These are phyloP conservation scores for Eutrema japonicum DNA, from an alignment of 345 rosid species.

Conservation along the genomic window DNA sequence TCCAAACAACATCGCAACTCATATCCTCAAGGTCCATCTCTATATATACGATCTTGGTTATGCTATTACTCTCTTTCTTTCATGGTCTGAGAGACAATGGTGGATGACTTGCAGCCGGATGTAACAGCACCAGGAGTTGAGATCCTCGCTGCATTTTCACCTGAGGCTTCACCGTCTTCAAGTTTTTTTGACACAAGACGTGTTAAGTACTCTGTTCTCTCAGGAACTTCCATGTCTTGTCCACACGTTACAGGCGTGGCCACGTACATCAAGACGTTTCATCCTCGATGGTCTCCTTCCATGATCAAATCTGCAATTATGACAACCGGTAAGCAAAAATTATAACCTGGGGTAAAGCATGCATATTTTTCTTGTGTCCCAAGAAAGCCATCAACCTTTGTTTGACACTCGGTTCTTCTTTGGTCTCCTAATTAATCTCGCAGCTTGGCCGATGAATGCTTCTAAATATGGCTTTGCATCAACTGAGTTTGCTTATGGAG, in stretches of 20 bases:
- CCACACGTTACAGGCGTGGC: constrained; percentile 49
- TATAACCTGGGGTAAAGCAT: neutral
- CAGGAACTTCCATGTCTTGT: constrained; percentile 59
- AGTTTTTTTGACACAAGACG: constrained; percentile 13
- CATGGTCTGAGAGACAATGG: neutral
- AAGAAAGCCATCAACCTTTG: constrained; percentile 7
- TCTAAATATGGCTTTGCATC: neutral
- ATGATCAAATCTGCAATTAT: constrained; percentile 50
- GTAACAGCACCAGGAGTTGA: constrained; percentile 58
- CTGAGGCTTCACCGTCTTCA: neutral
- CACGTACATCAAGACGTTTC: constrained; percentile 47
- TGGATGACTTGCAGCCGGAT: constrained; percentile 56
- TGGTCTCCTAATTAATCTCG: neutral
- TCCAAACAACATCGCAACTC: constrained; percentile 47
- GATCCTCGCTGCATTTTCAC: constrained; percentile 59
- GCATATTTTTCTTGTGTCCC: neutral
- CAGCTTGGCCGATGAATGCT: constrained; percentile 46
- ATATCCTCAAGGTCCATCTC: constrained; percentile 50
- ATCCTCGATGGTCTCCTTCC: constrained; percentile 58
- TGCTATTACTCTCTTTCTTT: neutral
- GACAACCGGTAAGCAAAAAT: constrained; percentile 45
- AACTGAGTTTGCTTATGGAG: constrained; percentile 42
- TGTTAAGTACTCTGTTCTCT: constrained; percentile 34
- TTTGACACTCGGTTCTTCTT: neutral
- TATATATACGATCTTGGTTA: neutral